Percentiles rank a stretch among this genome's conserved stretches.
Evolutionary conservation across 2,329 filamentous ascomycete species (phyloP).

Genomic region (Calonectria henricotiae): DNA sequence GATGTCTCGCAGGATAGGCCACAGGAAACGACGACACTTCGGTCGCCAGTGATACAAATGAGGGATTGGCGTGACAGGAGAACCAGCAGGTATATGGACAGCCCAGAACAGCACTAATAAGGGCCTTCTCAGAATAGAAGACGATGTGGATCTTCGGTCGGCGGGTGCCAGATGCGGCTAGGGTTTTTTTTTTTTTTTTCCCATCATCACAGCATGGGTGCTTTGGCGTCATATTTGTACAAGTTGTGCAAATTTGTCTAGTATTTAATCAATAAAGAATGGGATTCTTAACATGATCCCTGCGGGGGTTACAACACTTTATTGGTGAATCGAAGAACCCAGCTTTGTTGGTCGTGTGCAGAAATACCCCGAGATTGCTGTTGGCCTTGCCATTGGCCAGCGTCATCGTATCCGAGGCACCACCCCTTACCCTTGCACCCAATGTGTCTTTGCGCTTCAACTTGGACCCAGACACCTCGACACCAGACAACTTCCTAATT

Average conservation of each 20-base stretch:
- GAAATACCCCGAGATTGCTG: background rate
- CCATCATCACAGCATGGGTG: constrained; percentile 6
- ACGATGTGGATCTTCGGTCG: background rate
- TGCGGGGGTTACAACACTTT: background rate
- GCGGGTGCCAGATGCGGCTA: background rate
- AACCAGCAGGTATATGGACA: constrained; percentile 2
- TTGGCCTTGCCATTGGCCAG: background rate
- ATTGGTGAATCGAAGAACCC: background rate
- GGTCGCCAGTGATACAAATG: background rate
- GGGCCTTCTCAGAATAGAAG: no score
- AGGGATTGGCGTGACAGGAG: constrained; percentile 3
- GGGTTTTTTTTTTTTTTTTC: background rate
- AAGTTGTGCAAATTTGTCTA: background rate
- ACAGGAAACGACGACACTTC: background rate
- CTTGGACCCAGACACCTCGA: background rate
- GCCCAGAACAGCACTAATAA: background rate
- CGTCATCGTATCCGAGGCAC: background rate
- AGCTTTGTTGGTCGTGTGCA: background rate
- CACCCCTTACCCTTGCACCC: background rate
- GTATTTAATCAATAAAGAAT: background rate
- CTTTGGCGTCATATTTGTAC: constrained; percentile 13
- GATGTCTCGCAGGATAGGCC: background rate
- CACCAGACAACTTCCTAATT: background rate
- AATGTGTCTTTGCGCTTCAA: constrained; percentile 5
- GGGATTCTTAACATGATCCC: background rate